These are phyloP conservation scores for Glycine soja DNA, from an alignment of 306 rosid genomes.

Conservation along the genomic window DNA sequence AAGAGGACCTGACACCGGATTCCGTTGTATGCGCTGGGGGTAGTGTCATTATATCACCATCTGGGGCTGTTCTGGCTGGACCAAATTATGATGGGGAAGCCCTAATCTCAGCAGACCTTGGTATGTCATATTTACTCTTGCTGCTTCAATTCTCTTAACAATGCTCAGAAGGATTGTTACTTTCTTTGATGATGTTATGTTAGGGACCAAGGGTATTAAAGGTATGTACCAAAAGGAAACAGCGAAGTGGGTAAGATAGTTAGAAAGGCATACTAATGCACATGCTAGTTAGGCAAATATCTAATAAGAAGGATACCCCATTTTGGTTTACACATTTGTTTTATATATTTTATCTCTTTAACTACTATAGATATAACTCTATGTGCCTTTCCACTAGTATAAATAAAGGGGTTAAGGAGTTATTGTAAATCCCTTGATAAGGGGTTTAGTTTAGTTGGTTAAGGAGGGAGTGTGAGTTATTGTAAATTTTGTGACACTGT, in stretches of 20 bases:
- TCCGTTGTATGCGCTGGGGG: constrained; percentile 96
- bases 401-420: background rate
- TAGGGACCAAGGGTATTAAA: background rate
- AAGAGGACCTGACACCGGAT: constrained; percentile 76
- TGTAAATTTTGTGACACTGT: too few species aligned
- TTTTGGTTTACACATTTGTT: too few species aligned
- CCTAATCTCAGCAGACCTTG: constrained; percentile 88
- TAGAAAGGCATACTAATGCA: too few species aligned
- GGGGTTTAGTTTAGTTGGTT: too few species aligned
- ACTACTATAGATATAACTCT: background rate
- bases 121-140: constrained; percentile 54
- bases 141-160: background rate
- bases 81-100: constrained; percentile 95
- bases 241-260: background rate
- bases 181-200: constrained; percentile 23
- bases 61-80: constrained; percentile 87
- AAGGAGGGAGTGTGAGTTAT: too few species aligned
- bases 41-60: constrained; percentile 90
- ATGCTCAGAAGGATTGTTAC: background rate
- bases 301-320: too few species aligned
- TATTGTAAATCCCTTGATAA: too few species aligned
- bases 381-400: background rate
- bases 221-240: background rate
- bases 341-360: background rate
- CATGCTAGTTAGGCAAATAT: too few species aligned